Base-by-base conservation (phyloP, 495 filamentous ascomycete genomes). In the Daldinia vernicosa region DNA sequence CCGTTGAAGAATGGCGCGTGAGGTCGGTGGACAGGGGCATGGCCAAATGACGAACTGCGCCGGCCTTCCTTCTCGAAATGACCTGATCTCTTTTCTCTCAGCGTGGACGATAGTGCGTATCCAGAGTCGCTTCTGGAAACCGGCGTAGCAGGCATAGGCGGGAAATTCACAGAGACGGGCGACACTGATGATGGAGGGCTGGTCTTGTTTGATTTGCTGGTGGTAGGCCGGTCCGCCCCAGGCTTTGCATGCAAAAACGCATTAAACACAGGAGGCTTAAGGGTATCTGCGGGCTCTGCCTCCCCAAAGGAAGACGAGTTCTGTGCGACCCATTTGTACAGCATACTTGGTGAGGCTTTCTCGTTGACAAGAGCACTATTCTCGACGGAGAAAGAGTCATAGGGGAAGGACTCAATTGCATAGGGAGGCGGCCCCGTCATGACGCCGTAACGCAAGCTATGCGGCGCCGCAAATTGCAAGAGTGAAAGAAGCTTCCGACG, bases 31-130 rank as follows among this genome's bases (percentile, higher is more conserved):
- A 91, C 78, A 11, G 88, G 89, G 7, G 84, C 84, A 28, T 90
- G 84, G 14, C 91, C 93, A 78, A 97, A 95, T 50, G 95, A 96
- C 11, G 94, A 97, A 80, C 93, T 97, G 66, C 95, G 87, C 57
- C 93, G 88, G 9, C 93, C 93, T 55, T 87, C 85, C 24, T 89
- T 86, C 77, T 98, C 95, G 60, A 97, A 97, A 79, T 98, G 94
- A 7, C 93, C 95, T 14, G 95, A 98, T 32, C 95, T 89, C 84
- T 98, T 99, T 76, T 97, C 95, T 22, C 93, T 87, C 40, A 99
- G 80, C 6, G 91, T 96, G 6, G 92, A 88, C 67, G 93, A 90
- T 32, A 97, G 83, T 24, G 92, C 91, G 78, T 93, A 94, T 3
- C 92, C 95, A 32, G 94, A 97, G 74, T 98, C 95, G 70, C 89